Base-by-base conservation (phyloP, 495 filamentous ascomycete species). In the Penicillium daleae region DNA sequence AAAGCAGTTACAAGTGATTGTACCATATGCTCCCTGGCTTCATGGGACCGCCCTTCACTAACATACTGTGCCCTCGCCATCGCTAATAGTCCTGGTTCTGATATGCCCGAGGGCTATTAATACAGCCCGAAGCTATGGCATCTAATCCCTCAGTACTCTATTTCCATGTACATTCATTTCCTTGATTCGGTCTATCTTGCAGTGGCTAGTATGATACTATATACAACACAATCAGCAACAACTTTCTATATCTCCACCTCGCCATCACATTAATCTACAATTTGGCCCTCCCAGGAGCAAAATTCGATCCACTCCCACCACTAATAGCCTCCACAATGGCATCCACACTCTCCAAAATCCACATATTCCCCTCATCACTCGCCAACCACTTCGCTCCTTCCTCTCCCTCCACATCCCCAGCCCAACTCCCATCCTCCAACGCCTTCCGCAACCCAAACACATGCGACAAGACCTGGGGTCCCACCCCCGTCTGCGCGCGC, bases 391-490 rank as follows among this genome's bases (percentile, higher is more conserved):
- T 69, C 0, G 81, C 84, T 2, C 81, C 87, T 57, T 85, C 76
- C 59, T 83, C 79, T 5, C 73, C 67, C 68, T 87, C 85, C 8
- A 77, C 83, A 63, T 85, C 79, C 17, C 75, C 78, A 26, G 69
- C 69, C 74, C 80, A 85, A 24, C 71, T 80, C 7, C 86, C 89
- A 78, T 91, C 86, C 62, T 90, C 87, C 24, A 87, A 78, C 15
- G 84, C 89, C 78, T 93, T 93, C 46, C 88, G 69, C 69, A 91
- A 65, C 4, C 90, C 90, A 78, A 89, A 92, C 0, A 93, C 77
- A 76, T 93, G 90, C 61, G 85, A 88, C 7, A 86, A 74, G 7
- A 93, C 90, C 78, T 93, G 90, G 24, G 90, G 90, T 2, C 86
- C 90, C 4, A 92, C 90, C 1, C 90, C 90, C 12, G 86, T 87